A percentile compares a stretch with the other conserved stretches of the same genome.
These are phyloP conservation scores for Rhynchosporium graminicola DNA, from an alignment of 2,329 filamentous ascomycete species.

Conservation along the genomic window DNA sequence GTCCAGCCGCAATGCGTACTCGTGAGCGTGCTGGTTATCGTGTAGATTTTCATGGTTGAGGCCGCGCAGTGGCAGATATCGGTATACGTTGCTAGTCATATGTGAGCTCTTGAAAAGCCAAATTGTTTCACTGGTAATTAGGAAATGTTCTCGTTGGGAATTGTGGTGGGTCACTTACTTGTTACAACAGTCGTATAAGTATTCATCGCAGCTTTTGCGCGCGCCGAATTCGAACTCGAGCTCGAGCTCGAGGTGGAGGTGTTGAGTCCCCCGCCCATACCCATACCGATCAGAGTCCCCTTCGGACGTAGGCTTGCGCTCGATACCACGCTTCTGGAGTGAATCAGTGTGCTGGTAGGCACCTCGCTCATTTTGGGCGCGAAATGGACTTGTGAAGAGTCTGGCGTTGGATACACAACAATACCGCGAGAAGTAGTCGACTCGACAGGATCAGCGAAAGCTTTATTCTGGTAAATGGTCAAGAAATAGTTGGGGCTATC, in stretches of 20 bases:
- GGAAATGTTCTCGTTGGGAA: background rate
- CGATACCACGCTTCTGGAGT: background rate
- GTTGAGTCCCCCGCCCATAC: background rate
- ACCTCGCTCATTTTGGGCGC: background rate
- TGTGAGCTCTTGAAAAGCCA: background rate
- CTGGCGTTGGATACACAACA: background rate
- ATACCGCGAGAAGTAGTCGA: background rate
- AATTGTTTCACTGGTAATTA: too few relatives aligned
- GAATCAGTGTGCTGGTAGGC: background rate
- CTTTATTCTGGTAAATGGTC: conserved; percentile 8
- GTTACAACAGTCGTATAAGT: conserved; percentile 1
- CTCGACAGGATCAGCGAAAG: background rate
- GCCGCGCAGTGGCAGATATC: conserved; percentile 5
- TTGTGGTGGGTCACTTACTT: background rate
- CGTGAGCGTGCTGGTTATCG: conserved; percentile 3
- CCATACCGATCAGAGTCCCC: background rate
- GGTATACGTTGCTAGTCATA: conserved; percentile 9
- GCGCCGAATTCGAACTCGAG: too few relatives aligned
- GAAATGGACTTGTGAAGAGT: conserved; percentile 9
- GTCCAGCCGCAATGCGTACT: background rate
- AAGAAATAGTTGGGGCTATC: background rate
- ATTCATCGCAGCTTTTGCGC: background rate
- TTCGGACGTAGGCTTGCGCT: background rate
- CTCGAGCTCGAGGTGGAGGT: background rate
- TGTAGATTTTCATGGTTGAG: conserved; percentile 6